These are phyloP conservation scores for Biscogniauxia marginata DNA, from an alignment of 2,329 filamentous ascomycete species.

Conservation along the genomic window DNA sequence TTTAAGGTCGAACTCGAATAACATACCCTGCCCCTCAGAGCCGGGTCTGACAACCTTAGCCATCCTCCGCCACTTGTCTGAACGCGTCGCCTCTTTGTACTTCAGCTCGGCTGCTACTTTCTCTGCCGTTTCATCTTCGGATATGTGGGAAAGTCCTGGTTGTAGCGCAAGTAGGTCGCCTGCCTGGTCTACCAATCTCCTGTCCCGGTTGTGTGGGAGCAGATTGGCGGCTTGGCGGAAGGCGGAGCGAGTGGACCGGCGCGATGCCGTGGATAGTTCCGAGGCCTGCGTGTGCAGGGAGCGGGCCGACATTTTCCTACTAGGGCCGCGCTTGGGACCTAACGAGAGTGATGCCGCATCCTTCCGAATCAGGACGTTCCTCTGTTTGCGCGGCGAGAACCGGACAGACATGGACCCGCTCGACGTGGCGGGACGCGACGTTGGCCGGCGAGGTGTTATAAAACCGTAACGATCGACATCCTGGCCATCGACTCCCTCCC, in stretches of 20 bases:
- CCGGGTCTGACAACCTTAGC: constrained; percentile 55
- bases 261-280: constrained; percentile 49
- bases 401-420: constrained; percentile 42
- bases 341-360: constrained; percentile 37
- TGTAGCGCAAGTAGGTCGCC: constrained; percentile 65
- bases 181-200: constrained; percentile 62
- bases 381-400: constrained; percentile 43
- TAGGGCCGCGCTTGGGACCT: constrained; percentile 45
- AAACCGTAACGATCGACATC: constrained; percentile 70
- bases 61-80: constrained; percentile 69
- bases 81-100: constrained; percentile 60
- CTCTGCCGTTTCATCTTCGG: constrained; percentile 54
- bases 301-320: constrained; percentile 55
- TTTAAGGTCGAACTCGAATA: constrained; percentile 76
- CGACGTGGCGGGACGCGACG: constrained; percentile 41
- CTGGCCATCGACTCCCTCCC: constrained; percentile 60
- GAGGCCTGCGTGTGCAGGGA: constrained; percentile 60
- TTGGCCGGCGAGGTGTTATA: constrained; percentile 50
- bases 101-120: constrained; percentile 55
- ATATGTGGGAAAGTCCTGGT: constrained; percentile 54
- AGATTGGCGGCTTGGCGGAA: constrained; percentile 58
- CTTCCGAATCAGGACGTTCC: constrained; percentile 45
- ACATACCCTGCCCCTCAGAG: constrained; percentile 54
- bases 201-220: constrained; percentile 60
- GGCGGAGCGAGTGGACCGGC: constrained; percentile 53